These are phyloP conservation scores for Coemansia sp. DNA, from an alignment of 192 early-diverging fungal genomes.

Conservation along the genomic window DNA sequence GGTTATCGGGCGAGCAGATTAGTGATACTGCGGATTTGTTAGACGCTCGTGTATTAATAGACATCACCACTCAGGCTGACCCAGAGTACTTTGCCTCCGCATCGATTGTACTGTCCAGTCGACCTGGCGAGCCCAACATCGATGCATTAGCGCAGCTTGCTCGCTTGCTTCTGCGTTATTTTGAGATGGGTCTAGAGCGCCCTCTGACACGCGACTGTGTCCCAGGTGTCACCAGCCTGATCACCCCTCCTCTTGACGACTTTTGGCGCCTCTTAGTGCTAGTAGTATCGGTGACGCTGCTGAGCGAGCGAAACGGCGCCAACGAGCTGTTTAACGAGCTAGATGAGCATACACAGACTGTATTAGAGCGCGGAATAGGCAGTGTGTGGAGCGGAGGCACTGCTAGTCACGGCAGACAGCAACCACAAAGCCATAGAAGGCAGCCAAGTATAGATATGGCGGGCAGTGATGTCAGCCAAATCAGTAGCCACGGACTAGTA, in stretches of 20 bases:
- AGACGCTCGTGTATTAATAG: constrained; percentile 43
- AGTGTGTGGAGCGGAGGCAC: constrained; percentile 31
- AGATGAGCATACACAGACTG: constrained; percentile 19
- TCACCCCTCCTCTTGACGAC: constrained; percentile 40
- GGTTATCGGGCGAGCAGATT: constrained; percentile 25
- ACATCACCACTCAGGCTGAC: constrained; percentile 40
- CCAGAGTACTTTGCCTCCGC: constrained; percentile 53
- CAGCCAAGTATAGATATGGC: constrained; percentile 10
- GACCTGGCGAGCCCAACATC: constrained; percentile 31
- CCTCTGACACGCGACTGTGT: constrained; percentile 35
- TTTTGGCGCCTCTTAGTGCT: constrained; percentile 46
- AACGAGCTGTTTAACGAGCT: constrained; percentile 25
- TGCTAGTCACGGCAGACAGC: background rate
- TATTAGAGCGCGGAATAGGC: constrained; percentile 31
- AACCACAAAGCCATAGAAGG: background rate
- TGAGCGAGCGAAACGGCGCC: constrained; percentile 46
- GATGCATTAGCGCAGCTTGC: constrained; percentile 53
- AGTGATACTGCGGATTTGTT: constrained; percentile 28
- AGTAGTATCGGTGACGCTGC: constrained; percentile 43
- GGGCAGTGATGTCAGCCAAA: constrained; percentile 1
- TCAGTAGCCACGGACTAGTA: constrained; percentile 11
- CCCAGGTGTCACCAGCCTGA: constrained; percentile 35
- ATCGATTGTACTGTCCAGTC: constrained; percentile 42
- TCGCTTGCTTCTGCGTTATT: constrained; percentile 42
- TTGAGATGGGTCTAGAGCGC: constrained; percentile 28